These are phyloP conservation scores for Phalaenopsis equestris DNA, from an alignment of 106 monocot genomes.

Conservation along the genomic window DNA sequence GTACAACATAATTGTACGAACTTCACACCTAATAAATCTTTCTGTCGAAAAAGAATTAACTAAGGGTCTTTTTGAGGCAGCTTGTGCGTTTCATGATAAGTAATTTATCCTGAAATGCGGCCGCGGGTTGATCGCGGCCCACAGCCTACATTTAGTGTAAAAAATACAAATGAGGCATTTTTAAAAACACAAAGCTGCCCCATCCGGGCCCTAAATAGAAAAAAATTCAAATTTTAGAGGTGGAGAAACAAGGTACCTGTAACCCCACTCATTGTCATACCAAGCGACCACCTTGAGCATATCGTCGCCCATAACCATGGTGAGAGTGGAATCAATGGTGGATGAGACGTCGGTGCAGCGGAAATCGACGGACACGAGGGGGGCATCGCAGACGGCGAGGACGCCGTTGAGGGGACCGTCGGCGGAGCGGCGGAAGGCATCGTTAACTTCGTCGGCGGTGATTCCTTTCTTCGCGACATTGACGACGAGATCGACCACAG, in stretches of 20 bases:
- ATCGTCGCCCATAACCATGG: constrained; percentile 99
- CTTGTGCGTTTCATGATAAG: too few species aligned
- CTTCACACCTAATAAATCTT: too few species aligned
- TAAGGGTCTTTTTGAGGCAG: too few species aligned
- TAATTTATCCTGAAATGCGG: too few species aligned
- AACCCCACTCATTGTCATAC: constrained; percentile 99
- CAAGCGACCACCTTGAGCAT: constrained; percentile 99
- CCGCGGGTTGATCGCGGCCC: too few species aligned
- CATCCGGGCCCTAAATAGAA: too few species aligned
- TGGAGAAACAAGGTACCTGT: constrained; percentile 47
- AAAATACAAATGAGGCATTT: too few species aligned
- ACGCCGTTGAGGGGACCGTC: constrained; percentile 75
- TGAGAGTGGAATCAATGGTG: constrained; percentile 85
- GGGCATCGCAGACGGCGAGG: constrained; percentile 74
- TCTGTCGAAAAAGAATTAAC: too few species aligned
- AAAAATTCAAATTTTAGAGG: too few species aligned
- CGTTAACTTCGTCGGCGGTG: constrained; percentile 83
- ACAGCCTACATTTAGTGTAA: too few species aligned
- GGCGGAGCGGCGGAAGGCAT: constrained; percentile 84
- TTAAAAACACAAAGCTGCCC: too few species aligned
- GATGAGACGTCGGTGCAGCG: constrained; percentile 89
- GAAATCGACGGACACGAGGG: constrained; percentile 92
- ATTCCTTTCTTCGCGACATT: constrained; percentile 94
- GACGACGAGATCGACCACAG: constrained; percentile 87
- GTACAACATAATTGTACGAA: too few species aligned